Base-by-base conservation (phyloP, 2,329 filamentous ascomycete species). In the Hypoxylon sp. region DNA sequence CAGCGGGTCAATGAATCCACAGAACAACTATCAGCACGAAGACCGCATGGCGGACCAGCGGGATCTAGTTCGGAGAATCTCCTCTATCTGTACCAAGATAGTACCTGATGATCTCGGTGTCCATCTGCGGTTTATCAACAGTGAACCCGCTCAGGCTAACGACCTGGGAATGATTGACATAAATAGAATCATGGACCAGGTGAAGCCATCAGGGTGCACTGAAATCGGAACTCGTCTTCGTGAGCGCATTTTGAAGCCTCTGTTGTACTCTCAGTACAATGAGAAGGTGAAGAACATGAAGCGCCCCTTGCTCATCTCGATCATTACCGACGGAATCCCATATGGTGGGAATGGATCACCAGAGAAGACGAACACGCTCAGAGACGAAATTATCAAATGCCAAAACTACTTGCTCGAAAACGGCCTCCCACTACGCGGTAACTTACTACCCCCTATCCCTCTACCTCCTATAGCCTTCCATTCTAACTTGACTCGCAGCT, bases 21-120 rank as follows among this genome's bases (percentile, higher is more conserved):
- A 10, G n/a, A 30, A 20, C 17, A 68, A 70, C 13, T 11, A 30
- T 13, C 37, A 62, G 6, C 17, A 27, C 20, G 68, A 68, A 51
- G 58, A 70, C n/a, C 68, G 68, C 3, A 65, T 68, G 25, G 51
- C 30, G 27, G 64, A 64, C 5, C 68, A 70, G 40, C 57, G 61
- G 2, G 44, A 62, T 8, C 27, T 70, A 4, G 68, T 70, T n/a
- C n/a, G 20, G 6, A 54, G 68, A 33, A 65, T 70, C 17, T 53
- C 61, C 8, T 31, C 57, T 1, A 68, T 70, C 11, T 68, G 64
- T 31, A 70, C 68, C 3, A 65, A 56, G 46, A 55, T 70, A 10
- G 64, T 70, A 6, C 68, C 68, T n/a, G 68, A 70, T 37, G 61
- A 66, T 4, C 58, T 68, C 3, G 68, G 68, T 31, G 68, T 70